Evolutionary conservation across 176 grass and related monocot genomes (phyloP), one percentile per base, ranked within the genome.

Genomic region (Oryza meyeriana): DNA sequence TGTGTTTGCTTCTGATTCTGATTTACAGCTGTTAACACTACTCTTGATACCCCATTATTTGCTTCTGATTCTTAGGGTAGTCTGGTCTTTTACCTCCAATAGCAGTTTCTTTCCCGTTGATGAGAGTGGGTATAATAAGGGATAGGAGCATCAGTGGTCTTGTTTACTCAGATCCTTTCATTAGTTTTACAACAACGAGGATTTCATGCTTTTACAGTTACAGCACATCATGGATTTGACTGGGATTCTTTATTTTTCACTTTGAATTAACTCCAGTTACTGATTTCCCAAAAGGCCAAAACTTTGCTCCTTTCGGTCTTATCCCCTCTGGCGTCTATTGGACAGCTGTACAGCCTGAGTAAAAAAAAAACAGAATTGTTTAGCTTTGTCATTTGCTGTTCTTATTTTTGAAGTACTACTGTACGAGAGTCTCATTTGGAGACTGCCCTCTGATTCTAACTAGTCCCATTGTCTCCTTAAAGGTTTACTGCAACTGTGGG

Each of bases 211-310:
- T 88, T 91, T 79, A 82, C 78, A 70, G 61, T 72, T 77, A 50
- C 81, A 81, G 72, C 61, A 33, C 48, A 85, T 61, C 77, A 33
- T 33, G 16, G 22, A 47, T 85, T 92, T 92, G 86, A 92, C 90
- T 76, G 79, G 14, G 12, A 67, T 82, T 38, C 16, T 71, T 82
- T 72, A 62, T 16, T 50, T 45, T 27, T 8, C 14, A 22, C 24
- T 67, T 83, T 66, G 58, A 66, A 75, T 75, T 36, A 20, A 28
- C 71, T 29, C 14, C 81, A 31, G 25, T 58, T 5, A 66, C 14
- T 36, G 39, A 66, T 83, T 50, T 76, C 6, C 71, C 59, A 9
- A 67, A 36, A 29, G 58, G 10, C 24, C 40, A 20, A 30, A 75
- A 30, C 9, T 48, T 63, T 18, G 14, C 41, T 34, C 1, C 32